Evolutionary conservation across 139 green algal genomes (phyloP).

Genomic region (Chlamydomonas urium): DNA sequence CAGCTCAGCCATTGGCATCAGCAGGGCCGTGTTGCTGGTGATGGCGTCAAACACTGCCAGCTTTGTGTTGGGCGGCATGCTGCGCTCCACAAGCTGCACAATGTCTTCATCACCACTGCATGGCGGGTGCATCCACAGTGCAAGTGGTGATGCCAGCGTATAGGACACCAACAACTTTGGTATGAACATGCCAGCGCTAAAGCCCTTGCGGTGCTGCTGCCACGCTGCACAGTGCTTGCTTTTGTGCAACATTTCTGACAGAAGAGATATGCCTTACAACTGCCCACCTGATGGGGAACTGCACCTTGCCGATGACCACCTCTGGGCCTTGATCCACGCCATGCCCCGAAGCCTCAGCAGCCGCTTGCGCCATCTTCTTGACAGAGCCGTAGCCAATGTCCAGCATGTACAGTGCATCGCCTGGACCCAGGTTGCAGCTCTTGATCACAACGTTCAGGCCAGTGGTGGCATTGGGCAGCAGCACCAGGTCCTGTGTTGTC

Average conservation of each 20-base stretch:
- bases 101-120: conserved; percentile 35
- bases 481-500: conserved; percentile 49
- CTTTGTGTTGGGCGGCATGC: conserved; percentile 34
- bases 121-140: not conserved
- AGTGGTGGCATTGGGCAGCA: conserved; percentile 69
- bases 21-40: conserved; percentile 62
- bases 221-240: too few species aligned
- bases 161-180: not conserved
- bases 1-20: conserved; percentile 49
- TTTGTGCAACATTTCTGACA: too few species aligned
- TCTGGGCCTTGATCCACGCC: not conserved
- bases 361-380: conserved; percentile 61
- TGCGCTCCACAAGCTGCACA: conserved; percentile 34
- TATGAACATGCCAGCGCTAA: too few species aligned
- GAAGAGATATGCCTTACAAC: not conserved
- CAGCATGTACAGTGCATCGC: conserved; percentile 43
- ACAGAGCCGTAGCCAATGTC: conserved; percentile 63
- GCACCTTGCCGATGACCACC: conserved; percentile 1
- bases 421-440: conserved; percentile 22
- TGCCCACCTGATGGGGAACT: conserved; percentile 2
- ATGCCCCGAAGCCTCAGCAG: not conserved
- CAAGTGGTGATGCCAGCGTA: not conserved
- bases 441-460: conserved; percentile 60
- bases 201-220: too few species aligned
- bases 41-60: conserved; percentile 64